Percentiles rank a stretch among this genome's conserved stretches.
Evolutionary conservation across 768 basidiomycete species (phyloP).

Genomic region (Leccinum longicurvipes): DNA sequence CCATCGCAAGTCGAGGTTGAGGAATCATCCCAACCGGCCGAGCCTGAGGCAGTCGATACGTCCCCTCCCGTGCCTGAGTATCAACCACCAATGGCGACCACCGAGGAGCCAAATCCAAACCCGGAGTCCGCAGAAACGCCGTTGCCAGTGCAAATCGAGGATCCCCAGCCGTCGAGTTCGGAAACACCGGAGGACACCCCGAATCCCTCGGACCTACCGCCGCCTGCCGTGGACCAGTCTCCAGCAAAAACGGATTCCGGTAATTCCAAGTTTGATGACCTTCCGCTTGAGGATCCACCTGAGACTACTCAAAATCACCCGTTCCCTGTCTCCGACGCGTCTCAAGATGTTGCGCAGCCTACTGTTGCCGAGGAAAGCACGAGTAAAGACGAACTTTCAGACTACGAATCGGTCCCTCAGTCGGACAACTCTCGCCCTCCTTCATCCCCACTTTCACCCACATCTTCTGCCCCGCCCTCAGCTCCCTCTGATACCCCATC

Average conservation of each 20-base stretch:
- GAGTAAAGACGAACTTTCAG: conserved; percentile 10
- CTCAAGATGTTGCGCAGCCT: conserved; percentile 7
- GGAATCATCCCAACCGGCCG: neutral
- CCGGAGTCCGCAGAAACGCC: neutral
- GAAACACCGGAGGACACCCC: neutral
- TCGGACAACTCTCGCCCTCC: conserved; percentile 11
- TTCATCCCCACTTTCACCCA: neutral
- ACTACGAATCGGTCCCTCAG: conserved; percentile 15
- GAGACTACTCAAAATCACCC: neutral
- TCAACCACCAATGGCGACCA: conserved; percentile 1
- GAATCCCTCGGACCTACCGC: neutral
- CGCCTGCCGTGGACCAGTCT: neutral
- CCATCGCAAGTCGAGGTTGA: neutral
- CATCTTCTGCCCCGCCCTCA: neutral
- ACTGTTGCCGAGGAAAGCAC: neutral
- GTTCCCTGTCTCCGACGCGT: neutral
- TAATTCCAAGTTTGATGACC: neutral
- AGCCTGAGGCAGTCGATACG: conserved; percentile 4
- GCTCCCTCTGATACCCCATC: neutral
- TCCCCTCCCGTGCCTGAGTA: conserved; percentile 5
- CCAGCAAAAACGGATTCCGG: neutral
- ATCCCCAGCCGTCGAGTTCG: neutral
- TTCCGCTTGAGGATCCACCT: neutral
- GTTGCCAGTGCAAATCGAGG: conserved; percentile 5
- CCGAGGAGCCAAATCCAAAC: neutral